phyloP scores from a whole-genome alignment of 345 rosid genomes.

The Trapa incisa region DNA sequence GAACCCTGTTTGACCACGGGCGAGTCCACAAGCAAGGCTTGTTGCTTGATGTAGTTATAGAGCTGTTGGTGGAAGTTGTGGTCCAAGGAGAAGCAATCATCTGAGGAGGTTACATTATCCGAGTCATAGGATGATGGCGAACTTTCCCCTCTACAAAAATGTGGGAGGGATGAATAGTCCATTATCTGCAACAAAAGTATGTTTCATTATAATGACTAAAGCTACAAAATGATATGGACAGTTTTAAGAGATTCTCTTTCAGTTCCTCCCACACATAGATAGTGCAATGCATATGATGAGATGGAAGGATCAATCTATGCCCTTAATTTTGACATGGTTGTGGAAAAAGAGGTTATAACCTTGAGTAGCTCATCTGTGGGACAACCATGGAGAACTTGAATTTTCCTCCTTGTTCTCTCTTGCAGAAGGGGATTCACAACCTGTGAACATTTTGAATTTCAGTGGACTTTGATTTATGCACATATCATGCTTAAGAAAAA shows the following conservation, averaged over 20 bases:
- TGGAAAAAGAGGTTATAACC: constrained; percentile 24
- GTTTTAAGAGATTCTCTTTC: not conserved
- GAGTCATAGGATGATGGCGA: constrained; percentile 55
- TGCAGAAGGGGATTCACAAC: constrained; percentile 86
- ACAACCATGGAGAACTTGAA: constrained; percentile 53
- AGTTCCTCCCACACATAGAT: not conserved
- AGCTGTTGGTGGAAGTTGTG: constrained; percentile 80
- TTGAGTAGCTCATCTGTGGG: constrained; percentile 36
- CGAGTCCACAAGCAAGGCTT: constrained; percentile 22
- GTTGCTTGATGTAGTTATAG: constrained; percentile 57
- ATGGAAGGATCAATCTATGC: not conserved
- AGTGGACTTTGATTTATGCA: not conserved
- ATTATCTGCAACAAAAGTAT: constrained; percentile 47
- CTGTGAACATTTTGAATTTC: constrained; percentile 20
- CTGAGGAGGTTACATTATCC: constrained; percentile 23
- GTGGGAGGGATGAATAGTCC: constrained; percentile 85
- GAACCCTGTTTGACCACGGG: constrained; percentile 60
- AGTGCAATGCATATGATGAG: not conserved
- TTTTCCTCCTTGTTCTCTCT: constrained; percentile 80
- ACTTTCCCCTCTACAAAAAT: constrained; percentile 71
- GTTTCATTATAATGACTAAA: not conserved
- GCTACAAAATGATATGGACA: not conserved
- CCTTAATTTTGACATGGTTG: not conserved
- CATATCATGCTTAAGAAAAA: not conserved
- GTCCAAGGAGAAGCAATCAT: constrained; percentile 74